Conservation (phyloP, 306 rosid genomes). For the Quercus robur region DNA sequence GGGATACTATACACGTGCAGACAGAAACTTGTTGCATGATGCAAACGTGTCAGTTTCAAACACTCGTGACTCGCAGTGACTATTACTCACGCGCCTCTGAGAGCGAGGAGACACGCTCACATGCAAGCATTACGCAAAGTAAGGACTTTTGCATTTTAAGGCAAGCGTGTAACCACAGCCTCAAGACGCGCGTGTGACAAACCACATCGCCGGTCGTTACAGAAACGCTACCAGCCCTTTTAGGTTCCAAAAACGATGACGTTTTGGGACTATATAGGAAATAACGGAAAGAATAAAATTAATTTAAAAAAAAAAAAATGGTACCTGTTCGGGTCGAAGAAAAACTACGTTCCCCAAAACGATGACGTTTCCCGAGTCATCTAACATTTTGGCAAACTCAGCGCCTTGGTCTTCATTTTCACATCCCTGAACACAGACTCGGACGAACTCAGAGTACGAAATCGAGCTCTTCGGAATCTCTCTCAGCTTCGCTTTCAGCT, state of each 20-base stretch:
- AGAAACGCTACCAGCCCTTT: too few relatives aligned
- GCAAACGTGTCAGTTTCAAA: too few relatives aligned
- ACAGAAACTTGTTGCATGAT: too few relatives aligned
- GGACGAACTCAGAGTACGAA: slow-evolving; percentile 46
- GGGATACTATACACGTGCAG: too few relatives aligned
- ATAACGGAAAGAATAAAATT: not conserved
- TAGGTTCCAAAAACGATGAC: too few relatives aligned
- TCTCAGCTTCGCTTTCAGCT: slow-evolving; percentile 56
- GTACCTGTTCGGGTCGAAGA: slow-evolving; percentile 82
- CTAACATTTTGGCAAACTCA: slow-evolving; percentile 66
- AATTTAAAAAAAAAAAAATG: not conserved
- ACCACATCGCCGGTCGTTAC: too few relatives aligned
- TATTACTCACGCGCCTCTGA: not conserved
- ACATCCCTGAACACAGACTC: slow-evolving; percentile 57
- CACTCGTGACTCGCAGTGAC: not conserved
- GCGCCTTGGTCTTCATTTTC: slow-evolving; percentile 50
- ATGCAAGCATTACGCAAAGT: too few relatives aligned
- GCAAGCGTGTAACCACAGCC: not conserved
- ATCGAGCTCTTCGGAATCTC: slow-evolving; percentile 43
- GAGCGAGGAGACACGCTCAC: too few relatives aligned
- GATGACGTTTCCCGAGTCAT: slow-evolving; percentile 77
- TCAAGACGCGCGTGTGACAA: not conserved
- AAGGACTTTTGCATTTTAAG: not conserved
- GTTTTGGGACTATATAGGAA: too few relatives aligned
- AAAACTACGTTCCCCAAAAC: slow-evolving; percentile 74